phyloP scores from a whole-genome alignment of 345 rosid species.

The Alliaria petiolata region DNA sequence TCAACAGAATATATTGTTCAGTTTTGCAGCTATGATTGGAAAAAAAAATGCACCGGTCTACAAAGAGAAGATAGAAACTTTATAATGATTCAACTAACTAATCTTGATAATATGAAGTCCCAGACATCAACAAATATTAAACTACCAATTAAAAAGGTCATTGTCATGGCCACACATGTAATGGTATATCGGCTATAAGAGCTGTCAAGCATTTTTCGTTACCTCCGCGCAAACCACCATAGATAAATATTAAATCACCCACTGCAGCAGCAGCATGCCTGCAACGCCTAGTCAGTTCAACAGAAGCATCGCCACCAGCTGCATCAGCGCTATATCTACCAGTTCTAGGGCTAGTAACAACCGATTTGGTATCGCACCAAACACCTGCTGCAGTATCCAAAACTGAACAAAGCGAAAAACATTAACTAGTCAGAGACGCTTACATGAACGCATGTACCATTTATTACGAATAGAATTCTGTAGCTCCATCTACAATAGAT shows the following conservation, averaged over 20 bases:
- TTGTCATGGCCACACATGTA: neutral
- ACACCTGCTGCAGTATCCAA: constrained; percentile 99
- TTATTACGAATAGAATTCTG: neutral
- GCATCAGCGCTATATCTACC: constrained; percentile 92
- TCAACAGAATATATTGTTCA: constrained; percentile 13
- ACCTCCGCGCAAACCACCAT: constrained; percentile 99
- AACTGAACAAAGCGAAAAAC: constrained; percentile 46
- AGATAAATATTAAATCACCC: constrained; percentile 89
- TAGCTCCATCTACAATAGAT: neutral
- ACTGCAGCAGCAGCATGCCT: constrained; percentile 99
- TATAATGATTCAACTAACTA: neutral
- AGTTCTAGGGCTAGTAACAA: constrained; percentile 91
- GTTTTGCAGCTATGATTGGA: neutral
- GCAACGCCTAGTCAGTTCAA: constrained; percentile 97
- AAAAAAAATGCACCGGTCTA: neutral
- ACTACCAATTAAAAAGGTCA: neutral
- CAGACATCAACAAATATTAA: constrained; percentile 4
- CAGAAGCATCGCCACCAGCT: constrained; percentile 97
- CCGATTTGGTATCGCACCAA: constrained; percentile 99
- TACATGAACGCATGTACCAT: neutral
- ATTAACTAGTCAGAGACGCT: constrained; percentile 16
- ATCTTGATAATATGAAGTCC: neutral
- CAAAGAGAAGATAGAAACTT: neutral
- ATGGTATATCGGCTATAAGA: neutral
- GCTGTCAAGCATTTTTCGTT: constrained; percentile 27